Base-by-base conservation (phyloP, 345 rosid genomes). In the Populus tremula region DNA sequence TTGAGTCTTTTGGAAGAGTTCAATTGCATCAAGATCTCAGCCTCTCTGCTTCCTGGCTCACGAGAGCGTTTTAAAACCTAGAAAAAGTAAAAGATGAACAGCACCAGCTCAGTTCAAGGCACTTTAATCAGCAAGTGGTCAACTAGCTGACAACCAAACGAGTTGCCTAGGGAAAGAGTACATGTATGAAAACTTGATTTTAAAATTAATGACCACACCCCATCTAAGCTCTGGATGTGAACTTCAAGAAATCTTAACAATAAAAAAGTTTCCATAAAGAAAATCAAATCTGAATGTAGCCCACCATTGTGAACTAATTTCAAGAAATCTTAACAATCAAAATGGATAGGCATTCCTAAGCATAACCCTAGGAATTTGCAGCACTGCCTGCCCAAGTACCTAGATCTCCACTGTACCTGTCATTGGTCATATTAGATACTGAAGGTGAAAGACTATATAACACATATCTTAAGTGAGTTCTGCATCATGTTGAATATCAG, bases 31-130 rank as follows among this genome's bases (percentile, higher is more conserved):
- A 83, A 68, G 72, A 74, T 85, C 82, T 82, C 86, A 41, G 70
- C 81, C 70, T 85, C 85, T 54, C 72, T 76, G 75, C 77, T 88
- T 80, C 83, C 85, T 79, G 62, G 87, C 82, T 85, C 89, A 76
- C 72, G 77, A 39, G 82, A 76, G 74, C 82, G 85, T 85, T 86
- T 91, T 65, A 83, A 72, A 54, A 88, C 97, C 98, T 93, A 88
- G 82, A 56, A 85, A 35, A 74, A 50, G 69, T 73, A 76, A 78
- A 79, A 82, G 50, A 83, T 79, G 78, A 84, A 77, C 77, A 79
- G 78, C 79, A n/a, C 14, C 70, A 74, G 80, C 69, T 76, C 50
- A 70, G 76, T 81, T 50, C 80, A 74, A n/a, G 76, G 65, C 76
- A 72, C 70, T 75, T 31, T 59, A 61, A 68, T 35, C 12, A 53